Percentiles rank a stretch among this genome's conserved stretches.
Evolutionary conservation across 202 grass and related monocot genomes (phyloP).

Genomic region (Panicum hallii): DNA sequence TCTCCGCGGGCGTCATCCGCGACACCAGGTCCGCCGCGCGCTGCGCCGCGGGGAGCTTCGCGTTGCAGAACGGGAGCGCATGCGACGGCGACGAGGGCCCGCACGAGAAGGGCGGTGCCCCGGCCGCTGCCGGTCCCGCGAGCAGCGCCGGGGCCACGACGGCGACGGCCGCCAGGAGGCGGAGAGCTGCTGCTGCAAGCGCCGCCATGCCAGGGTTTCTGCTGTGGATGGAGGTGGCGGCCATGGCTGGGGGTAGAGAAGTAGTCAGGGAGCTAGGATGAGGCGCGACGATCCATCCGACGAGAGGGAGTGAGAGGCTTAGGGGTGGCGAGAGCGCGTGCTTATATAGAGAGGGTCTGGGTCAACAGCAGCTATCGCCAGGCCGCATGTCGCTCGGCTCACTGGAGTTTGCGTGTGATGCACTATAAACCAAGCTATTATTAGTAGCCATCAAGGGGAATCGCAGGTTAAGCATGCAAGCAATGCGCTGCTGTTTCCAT

Average conservation of each 20-base stretch:
- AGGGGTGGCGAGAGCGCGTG: not conserved
- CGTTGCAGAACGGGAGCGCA: slow-evolving; percentile 58
- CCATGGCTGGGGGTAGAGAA: slow-evolving; percentile 23
- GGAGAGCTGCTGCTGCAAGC: not conserved
- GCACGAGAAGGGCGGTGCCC: slow-evolving; percentile 54
- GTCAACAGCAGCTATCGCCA: not conserved
- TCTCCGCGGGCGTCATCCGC: slow-evolving; percentile 57
- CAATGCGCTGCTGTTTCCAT: not conserved
- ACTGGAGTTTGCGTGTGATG: not conserved
- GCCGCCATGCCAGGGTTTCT: not conserved
- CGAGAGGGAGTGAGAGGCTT: not conserved
- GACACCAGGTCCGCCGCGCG: slow-evolving; percentile 62
- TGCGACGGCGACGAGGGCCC: slow-evolving; percentile 21
- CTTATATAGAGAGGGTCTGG: slow-evolving; percentile 6
- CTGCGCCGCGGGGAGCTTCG: slow-evolving; percentile 23
- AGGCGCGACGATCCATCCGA: not conserved
- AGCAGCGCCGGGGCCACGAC: not conserved
- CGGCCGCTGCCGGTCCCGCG: not conserved
- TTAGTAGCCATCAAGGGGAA: not conserved
- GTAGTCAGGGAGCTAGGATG: not conserved
- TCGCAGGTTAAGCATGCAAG: not conserved
- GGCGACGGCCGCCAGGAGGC: not conserved
- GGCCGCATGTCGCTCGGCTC: not conserved
- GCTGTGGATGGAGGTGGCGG: not conserved
- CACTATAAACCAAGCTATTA: not conserved